Conservation (phyloP, 768 basidiomycete genomes). For the Termitomyces sp. region DNA sequence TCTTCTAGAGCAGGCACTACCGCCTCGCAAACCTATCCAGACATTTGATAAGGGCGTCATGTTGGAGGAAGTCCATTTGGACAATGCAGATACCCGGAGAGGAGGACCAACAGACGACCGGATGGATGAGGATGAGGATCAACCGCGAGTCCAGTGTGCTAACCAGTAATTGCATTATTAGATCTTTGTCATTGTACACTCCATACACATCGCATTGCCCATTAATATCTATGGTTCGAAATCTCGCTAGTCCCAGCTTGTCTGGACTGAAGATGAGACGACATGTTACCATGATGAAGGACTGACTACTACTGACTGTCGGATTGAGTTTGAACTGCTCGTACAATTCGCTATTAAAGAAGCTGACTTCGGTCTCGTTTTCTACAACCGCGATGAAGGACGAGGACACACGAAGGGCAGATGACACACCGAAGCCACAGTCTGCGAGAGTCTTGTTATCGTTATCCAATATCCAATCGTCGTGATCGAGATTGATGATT, state of each 20-base stretch:
- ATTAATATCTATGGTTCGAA: slow-evolving; percentile 30
- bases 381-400: slow-evolving; percentile 43
- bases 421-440: slow-evolving; percentile 66
- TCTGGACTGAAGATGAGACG: slow-evolving; percentile 23
- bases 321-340: slow-evolving; percentile 82
- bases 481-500: slow-evolving; percentile 96
- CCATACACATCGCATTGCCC: slow-evolving; percentile 28
- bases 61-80: slow-evolving; percentile 82
- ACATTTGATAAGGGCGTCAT: slow-evolving; percentile 63
- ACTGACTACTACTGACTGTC: slow-evolving; percentile 56
- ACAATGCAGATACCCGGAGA: slow-evolving; percentile 71
- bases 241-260: slow-evolving; percentile 39
- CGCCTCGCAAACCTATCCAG: slow-evolving; percentile 65
- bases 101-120: slow-evolving; percentile 59
- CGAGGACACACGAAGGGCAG: background rate
- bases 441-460: slow-evolving; percentile 62
- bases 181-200: slow-evolving; percentile 27
- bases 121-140: slow-evolving; percentile 94
- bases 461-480: slow-evolving; percentile 86
- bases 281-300: background rate
- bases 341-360: slow-evolving; percentile 79
- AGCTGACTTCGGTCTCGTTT: slow-evolving; percentile 93
- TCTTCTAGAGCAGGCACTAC: slow-evolving; percentile 81
- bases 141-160: slow-evolving; percentile 94
- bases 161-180: slow-evolving; percentile 58